These are phyloP conservation scores for Hyphopichia wangnamkhiaoensis DNA, from an alignment of 1,139 yeast genomes.

Conservation along the genomic window DNA sequence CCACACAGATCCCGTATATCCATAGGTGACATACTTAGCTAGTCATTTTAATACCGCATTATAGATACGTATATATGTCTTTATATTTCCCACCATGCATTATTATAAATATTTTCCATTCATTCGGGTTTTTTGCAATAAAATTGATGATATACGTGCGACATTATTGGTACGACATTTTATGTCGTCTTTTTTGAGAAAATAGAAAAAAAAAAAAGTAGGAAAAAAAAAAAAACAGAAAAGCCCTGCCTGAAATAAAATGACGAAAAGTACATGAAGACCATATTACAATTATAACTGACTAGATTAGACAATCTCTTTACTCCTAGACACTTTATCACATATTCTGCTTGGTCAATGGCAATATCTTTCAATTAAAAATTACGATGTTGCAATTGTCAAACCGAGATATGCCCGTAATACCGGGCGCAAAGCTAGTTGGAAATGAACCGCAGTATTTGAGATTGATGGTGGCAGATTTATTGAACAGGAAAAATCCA, in stretches of 20 bases:
- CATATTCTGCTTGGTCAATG: too few species aligned
- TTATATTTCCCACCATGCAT: too few species aligned
- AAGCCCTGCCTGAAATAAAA: neutral
- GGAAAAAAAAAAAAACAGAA: neutral
- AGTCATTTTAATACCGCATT: neutral
- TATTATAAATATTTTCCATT: too few species aligned
- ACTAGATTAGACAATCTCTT: too few species aligned
- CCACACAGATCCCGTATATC: slow-evolving; percentile 21
- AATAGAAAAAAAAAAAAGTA: neutral
- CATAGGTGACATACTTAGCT: slow-evolving; percentile 24
- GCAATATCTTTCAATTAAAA: neutral
- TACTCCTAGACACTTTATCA: too few species aligned
- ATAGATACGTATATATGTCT: neutral
- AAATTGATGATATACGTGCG: too few species aligned
- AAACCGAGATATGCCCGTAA: slow-evolving; percentile 71
- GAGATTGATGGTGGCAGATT: slow-evolving; percentile 66
- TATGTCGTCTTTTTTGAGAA: neutral
- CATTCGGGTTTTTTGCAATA: neutral
- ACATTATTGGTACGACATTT: neutral
- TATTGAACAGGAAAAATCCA: slow-evolving; percentile 55
- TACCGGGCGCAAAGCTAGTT: slow-evolving; percentile 81
- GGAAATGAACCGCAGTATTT: slow-evolving; percentile 69
- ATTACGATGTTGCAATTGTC: slow-evolving; percentile 36
- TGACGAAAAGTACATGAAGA: neutral
- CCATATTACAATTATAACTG: too few species aligned